These are phyloP conservation scores for Colletotrichum sp. DNA, from an alignment of 2,329 filamentous ascomycete genomes.

Conservation along the genomic window DNA sequence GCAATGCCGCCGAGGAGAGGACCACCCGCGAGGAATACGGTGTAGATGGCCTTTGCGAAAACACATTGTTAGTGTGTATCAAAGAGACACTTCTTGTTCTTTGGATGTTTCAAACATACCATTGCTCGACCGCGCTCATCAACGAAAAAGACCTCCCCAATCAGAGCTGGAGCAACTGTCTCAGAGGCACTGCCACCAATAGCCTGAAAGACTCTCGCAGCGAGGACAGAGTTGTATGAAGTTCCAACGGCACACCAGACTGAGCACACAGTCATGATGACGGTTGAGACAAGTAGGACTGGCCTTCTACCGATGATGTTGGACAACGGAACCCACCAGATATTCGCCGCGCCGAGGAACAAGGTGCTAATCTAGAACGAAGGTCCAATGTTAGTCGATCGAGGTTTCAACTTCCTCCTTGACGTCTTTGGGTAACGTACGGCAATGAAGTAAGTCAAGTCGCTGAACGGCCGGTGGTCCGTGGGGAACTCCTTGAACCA, in stretches of 20 bases:
- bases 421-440: background rate
- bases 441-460: slow-evolving; percentile 34
- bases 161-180: slow-evolving; percentile 34
- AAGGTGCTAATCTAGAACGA: slow-evolving; percentile 33
- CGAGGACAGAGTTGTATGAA: slow-evolving; percentile 29
- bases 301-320: slow-evolving; percentile 38
- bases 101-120: slow-evolving; percentile 6
- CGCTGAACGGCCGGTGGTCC: slow-evolving; percentile 24
- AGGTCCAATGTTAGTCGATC: background rate
- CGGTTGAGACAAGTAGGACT: slow-evolving; percentile 31
- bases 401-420: background rate
- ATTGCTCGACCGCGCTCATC: slow-evolving; percentile 39
- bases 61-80: background rate
- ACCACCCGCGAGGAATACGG: slow-evolving; percentile 32
- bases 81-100: background rate
- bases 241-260: slow-evolving; percentile 30
- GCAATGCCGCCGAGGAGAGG: slow-evolving; percentile 36
- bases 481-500: slow-evolving; percentile 34
- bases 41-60: slow-evolving; percentile 31
- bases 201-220: slow-evolving; percentile 35
- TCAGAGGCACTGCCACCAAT: slow-evolving; percentile 37
- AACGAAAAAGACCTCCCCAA: slow-evolving; percentile 41
- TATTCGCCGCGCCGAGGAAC: slow-evolving; percentile 36
- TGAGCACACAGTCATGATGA: slow-evolving; percentile 29
- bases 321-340: slow-evolving; percentile 40